phyloP scores from a whole-genome alignment of 2,329 filamentous ascomycete species.

The Pochonia chlamydosporia region DNA sequence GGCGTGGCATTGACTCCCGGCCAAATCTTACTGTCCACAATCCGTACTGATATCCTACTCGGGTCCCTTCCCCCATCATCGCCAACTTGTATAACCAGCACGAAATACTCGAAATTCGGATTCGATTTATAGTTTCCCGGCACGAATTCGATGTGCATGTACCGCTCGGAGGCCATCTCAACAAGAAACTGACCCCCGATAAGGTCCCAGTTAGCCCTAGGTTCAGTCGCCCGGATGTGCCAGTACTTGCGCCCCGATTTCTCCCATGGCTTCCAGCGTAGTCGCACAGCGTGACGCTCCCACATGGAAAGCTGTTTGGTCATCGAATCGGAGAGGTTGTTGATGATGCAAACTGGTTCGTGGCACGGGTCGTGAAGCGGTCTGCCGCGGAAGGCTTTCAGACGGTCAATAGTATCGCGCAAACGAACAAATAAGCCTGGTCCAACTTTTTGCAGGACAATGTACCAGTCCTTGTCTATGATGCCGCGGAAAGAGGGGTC shows the following conservation, averaged over 20 bases:
- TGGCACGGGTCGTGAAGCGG: background rate
- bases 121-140: conserved; percentile 1
- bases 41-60: background rate
- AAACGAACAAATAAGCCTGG: conserved; percentile 1
- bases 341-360: background rate
- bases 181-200: conserved; percentile 2
- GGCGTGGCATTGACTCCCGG: background rate
- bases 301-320: background rate
- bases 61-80: background rate
- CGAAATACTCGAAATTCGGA: background rate
- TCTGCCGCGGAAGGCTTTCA: background rate
- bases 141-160: conserved; percentile 4
- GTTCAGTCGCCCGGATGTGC: conserved; percentile 2
- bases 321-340: background rate
- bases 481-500: background rate
- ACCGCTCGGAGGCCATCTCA: conserved; percentile 1
- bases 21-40: background rate
- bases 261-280: conserved; percentile 1
- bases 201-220: background rate
- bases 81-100: background rate
- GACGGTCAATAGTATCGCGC: background rate
- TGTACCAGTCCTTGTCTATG: background rate
- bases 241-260: background rate
- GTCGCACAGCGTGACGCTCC: conserved; percentile 2
- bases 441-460: conserved; percentile 1